Conservation (phyloP, 1,284 basidiomycete genomes). For the Fomitiporia mediterranea region DNA sequence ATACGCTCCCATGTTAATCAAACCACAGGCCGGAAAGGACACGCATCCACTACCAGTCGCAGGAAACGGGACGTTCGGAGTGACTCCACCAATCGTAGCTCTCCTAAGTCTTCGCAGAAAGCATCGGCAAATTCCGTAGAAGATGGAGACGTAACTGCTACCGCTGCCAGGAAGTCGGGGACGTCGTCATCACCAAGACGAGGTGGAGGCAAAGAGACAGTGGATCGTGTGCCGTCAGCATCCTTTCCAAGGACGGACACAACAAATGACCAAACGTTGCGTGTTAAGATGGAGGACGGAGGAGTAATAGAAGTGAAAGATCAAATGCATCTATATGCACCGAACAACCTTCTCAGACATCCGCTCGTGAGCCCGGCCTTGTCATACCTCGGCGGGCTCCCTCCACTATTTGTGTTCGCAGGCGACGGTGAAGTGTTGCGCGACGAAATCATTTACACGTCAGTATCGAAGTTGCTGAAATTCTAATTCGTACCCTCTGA, state of each 20-base stretch:
- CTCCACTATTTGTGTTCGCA: conserved; percentile 81
- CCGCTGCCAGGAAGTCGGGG: no score
- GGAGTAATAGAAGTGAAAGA: conserved; percentile 50
- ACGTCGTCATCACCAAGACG: background rate
- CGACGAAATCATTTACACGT: conserved; percentile 90
- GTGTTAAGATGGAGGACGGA: conserved; percentile 40
- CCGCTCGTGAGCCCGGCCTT: conserved; percentile 83
- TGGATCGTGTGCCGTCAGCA: conserved; percentile 40
- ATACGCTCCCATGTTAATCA: conserved; percentile 53
- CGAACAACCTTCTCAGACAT: conserved; percentile 79
- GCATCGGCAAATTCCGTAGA: no score
- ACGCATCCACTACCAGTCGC: no score
- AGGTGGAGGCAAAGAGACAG: conserved; percentile 5
- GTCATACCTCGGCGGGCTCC: conserved; percentile 87
- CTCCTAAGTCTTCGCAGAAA: no score
- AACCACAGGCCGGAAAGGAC: background rate
- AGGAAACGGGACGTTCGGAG: background rate
- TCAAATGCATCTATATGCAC: conserved; percentile 88
- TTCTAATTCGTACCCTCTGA: no score
- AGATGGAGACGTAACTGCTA: no score
- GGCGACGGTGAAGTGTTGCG: conserved; percentile 90
- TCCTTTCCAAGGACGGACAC: conserved; percentile 35
- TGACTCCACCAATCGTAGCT: no score
- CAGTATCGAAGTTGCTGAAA: no score
- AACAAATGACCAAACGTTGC: conserved; percentile 39